These are phyloP conservation scores for Hibiscus tridactylites DNA, from an alignment of 345 rosid species.

Conservation along the genomic window DNA sequence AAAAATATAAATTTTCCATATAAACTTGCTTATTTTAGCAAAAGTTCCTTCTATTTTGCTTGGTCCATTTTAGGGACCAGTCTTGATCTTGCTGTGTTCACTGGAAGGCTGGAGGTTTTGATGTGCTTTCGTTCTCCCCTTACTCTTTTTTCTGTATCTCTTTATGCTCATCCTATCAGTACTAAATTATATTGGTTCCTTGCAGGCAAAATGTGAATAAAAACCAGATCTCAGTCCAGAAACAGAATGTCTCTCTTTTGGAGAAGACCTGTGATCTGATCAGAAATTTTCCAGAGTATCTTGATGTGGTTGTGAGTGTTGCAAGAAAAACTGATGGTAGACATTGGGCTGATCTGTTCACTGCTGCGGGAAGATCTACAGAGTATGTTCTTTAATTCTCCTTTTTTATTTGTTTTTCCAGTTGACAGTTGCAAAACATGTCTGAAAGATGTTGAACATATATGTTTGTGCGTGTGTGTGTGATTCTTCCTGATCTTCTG, in stretches of 20 bases:
- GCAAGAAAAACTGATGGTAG: constrained; percentile 98
- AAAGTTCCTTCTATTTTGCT: background rate
- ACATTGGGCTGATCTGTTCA: constrained; percentile 94
- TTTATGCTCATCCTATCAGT: background rate
- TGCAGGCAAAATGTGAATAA: constrained; percentile 62
- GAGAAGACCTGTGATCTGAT: constrained; percentile 88
- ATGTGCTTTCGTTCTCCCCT: background rate
- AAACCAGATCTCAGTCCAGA: constrained; percentile 45
- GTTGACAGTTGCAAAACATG: background rate
- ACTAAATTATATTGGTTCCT: constrained; percentile 10
- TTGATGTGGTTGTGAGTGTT: constrained; percentile 95
- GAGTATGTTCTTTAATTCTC: constrained; percentile 45
- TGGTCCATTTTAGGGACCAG: background rate
- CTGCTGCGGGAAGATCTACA: constrained; percentile 97
- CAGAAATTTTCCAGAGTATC: constrained; percentile 76
- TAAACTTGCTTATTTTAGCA: background rate
- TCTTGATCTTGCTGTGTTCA: background rate
- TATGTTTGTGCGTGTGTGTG: background rate
- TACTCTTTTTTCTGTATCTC: background rate
- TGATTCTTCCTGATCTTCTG: background rate
- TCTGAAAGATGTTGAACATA: constrained; percentile 5
- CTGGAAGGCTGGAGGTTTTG: background rate
- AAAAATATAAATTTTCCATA: background rate
- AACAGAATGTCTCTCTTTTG: constrained; percentile 51
- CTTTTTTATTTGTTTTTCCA: background rate